Base-by-base conservation (phyloP, 768 basidiomycete genomes). In the Kwoniella newhampshirensis region DNA sequence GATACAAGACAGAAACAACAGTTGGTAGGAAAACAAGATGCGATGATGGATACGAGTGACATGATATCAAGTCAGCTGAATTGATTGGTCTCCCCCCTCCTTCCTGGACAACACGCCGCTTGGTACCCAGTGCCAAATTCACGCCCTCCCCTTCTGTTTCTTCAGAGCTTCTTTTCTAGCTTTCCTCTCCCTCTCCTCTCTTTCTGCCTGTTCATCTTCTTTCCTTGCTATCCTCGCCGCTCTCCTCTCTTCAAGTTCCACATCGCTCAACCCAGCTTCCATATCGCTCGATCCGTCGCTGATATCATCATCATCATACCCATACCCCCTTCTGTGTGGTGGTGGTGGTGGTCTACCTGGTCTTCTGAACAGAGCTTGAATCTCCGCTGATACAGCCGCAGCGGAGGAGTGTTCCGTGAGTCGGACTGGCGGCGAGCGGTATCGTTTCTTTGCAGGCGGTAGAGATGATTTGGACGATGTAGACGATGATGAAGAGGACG, bases 251-350 rank as follows among this genome's bases (percentile, higher is more conserved):
- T 72, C 70, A 35, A 44, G 61, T 28, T 72, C 70, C 12, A 72
- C 61, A 62, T 72, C 70, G 26, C 53, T 63, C 35, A 68, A 27
- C 12, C 67, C 65, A 44, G 70, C 70, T 48, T 72, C 70, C 70
- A 72, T 72, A 64, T 72, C 70, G 28, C 52, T 54, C 23, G 46
- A 51, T 7, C 58, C 58, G n/a, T 59, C 63, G 36, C 52, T 49
- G 21, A 27, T 30, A 21, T 63, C 62, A 41, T 51, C 55, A 48
- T 66, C 60, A 9, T 42, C 47, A 41, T 67, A 59, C 36, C 45
- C 35, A 9, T 35, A 35, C 8, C 39, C 32, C 32, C 32, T 32
- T 6, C n/a, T n/a, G n/a, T n/a, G n/a, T n/a, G n/a, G n/a, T n/a
- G n/a, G n/a, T 18, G 30, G 41, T 13, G 49, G 21, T 13, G 59